These are phyloP conservation scores for Macrolepiota dolichaula DNA, from an alignment of 768 basidiomycete genomes.

Conservation along the genomic window DNA sequence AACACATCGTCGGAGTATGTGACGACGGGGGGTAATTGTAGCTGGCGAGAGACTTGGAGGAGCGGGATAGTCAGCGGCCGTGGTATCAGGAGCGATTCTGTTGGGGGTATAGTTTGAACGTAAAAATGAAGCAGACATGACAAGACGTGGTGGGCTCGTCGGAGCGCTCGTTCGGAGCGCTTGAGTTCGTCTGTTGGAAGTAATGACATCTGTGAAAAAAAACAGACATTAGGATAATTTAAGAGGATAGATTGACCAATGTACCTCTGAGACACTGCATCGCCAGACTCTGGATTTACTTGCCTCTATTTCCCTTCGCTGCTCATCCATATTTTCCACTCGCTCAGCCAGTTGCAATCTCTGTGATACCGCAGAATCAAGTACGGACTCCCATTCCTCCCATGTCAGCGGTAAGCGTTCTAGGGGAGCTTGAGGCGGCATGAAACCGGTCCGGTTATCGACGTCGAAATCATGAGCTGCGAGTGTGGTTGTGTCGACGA, in stretches of 20 bases:
- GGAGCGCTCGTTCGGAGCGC: conserved; percentile 51
- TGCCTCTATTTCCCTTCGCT: conserved; percentile 24
- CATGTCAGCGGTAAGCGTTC: conserved; percentile 62
- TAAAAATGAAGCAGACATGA: conserved; percentile 77
- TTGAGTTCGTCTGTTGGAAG: conserved; percentile 44
- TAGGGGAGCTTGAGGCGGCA: conserved; percentile 75
- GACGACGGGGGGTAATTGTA: conserved; percentile 82
- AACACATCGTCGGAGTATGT: conserved; percentile 92
- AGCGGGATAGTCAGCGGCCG: conserved; percentile 70
- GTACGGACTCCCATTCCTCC: conserved; percentile 72
- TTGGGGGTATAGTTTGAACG: conserved; percentile 58
- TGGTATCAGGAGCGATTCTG: conserved; percentile 62
- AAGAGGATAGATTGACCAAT: conserved; percentile 1
- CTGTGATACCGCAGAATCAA: conserved; percentile 44
- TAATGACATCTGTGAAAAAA: conserved; percentile 43
- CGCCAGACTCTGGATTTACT: conserved; percentile 52
- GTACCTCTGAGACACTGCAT: conserved; percentile 42
- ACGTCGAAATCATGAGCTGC: conserved; percentile 90
- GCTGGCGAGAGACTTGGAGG: conserved; percentile 60
- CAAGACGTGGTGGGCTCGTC: conserved; percentile 72
- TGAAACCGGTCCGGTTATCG: conserved; percentile 87
- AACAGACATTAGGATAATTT: background rate
- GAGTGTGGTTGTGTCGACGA: conserved; percentile 45
- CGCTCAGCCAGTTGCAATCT: conserved; percentile 58
- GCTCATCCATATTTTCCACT: conserved; percentile 28